Evolutionary conservation across 495 filamentous ascomycete genomes (phyloP), one percentile per base, ranked within the genome.

Genomic region (Penicillium diatomitis): DNA sequence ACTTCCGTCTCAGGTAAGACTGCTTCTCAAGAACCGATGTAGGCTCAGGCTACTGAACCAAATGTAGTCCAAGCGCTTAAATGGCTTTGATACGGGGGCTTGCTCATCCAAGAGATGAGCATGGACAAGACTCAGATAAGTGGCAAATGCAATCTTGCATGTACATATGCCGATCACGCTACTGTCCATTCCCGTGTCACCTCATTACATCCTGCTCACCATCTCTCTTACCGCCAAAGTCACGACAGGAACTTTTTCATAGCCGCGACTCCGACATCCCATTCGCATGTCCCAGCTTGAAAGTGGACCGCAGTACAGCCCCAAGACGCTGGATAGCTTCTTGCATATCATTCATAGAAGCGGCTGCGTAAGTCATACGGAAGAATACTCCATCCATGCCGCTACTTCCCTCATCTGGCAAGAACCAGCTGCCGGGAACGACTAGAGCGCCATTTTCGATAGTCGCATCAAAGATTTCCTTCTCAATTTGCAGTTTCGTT

Each of bases 261-360:
- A 36, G 10, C 10, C 34, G 34, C 34, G 34, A 36, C 34, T 36
- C 34, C 10, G 10, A 36, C 6, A 10, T 36, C 34, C 34, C 34
- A 36, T 10, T 10, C 34, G 34, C 10, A 6, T 6, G 7, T 10
- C 10, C 34, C 10, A 36, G 34, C 34, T 36, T 36, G 34, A 36
- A 36, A 36, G 10, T 36, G 7, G 7, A 6, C 10, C 34, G 34
- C 34, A 49, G 32, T 6, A 40, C 47, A 5, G 12, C 7, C 3
- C 28, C 38, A 34, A 49, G 34, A 30, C 47, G 32, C n/a, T 38
- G 32, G 12, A 41, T 38, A 11, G 47, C 47, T 42, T 49, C 47
- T 29, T 4, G 42, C 7, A 49, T 32, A 29, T 49, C 31, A 5
- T 42, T 32, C 32, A 29, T 27, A 5, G 47, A 49, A 28, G 38